Evolutionary conservation across 108 stramenopile species (phyloP), one percentile per base, ranked within the genome.

Genomic region (Pseudonitzschia multistriata): DNA sequence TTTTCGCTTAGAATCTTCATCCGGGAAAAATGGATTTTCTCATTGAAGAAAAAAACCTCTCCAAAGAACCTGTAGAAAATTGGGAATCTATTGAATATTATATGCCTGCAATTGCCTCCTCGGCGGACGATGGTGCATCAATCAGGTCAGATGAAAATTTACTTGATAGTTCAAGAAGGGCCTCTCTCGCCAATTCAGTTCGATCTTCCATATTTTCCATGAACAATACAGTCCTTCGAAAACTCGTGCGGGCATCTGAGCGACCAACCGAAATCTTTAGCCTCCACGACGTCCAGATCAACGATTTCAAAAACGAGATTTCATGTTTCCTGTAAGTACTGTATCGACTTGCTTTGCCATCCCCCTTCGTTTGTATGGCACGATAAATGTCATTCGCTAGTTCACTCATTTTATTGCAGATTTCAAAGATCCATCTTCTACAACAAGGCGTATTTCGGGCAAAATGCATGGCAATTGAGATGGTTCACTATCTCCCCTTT

Each of bases 381-480:
- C 10, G 13, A 42, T 42, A 7, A 42, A 42, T n/a, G n/a, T n/a
- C n/a, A 42, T 10, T 42, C 40, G 7, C 40, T 10, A 42, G 10
- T 42, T 42, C 40, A 42, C 33, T 57, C 34, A 15, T 7, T 21
- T 68, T 57, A 62, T 40, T 62, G 22, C 72, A 68, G 87, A 3
- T 91, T 85, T 84, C 85, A 91, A 61, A 66, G 77, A 27, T 85
- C 83, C 6, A 54, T 73, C 5, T 91, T 91, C 55, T 91, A 91
- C 67, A 80, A 70, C 49, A 86, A 84, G 64, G 84, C 85, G 19
- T 55, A 69, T 22, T 76, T 85, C 62, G 82, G 74, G 19, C 57
- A 67, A 0, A 68, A 84, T 74, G 90, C 81, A 19, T 91, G 87
- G 77, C 78, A 85, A 49, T 65, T 88, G 37, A 74, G 87, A 34